Evolutionary conservation across 495 filamentous ascomycete genomes (phyloP).

Genomic region (Xylaria bambusicola): DNA sequence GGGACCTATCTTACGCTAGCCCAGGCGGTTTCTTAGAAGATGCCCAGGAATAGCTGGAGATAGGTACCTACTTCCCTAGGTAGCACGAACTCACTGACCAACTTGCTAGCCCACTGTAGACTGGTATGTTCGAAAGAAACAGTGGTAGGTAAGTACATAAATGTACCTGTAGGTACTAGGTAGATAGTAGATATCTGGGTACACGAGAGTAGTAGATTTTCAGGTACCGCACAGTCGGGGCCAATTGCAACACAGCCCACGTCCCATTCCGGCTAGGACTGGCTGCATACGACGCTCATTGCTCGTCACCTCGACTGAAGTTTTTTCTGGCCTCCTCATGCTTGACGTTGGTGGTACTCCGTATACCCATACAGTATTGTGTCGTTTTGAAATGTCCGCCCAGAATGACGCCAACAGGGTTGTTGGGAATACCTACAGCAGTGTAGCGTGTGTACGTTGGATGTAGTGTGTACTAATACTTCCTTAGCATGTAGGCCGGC

Average conservation of each 20-base stretch:
- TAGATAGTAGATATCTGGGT: neutral
- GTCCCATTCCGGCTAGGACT: slow-evolving; percentile 29
- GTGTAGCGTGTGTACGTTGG: no score
- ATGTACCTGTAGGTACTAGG: no score
- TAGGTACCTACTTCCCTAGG: no score
- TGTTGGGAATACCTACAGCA: slow-evolving; percentile 6
- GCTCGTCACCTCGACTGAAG: slow-evolving; percentile 32
- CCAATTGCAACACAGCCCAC: slow-evolving; percentile 28
- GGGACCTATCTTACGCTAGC: no score
- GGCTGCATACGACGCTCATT: slow-evolving; percentile 29
- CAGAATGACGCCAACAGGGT: slow-evolving; percentile 15
- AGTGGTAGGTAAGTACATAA: no score
- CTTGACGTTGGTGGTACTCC: slow-evolving; percentile 20
- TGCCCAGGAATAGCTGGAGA: no score
- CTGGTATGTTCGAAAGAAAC: no score
- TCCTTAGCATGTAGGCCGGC: no score
- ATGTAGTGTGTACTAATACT: no score
- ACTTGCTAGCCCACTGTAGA: no score
- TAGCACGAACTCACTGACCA: no score
- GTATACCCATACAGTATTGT: slow-evolving; percentile 9
- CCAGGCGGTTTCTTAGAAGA: no score
- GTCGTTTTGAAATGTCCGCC: slow-evolving; percentile 9
- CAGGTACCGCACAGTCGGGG: slow-evolving; percentile 33
- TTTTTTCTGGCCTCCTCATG: slow-evolving; percentile 25
- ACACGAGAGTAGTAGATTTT: slow-evolving; percentile 25